phyloP scores from a whole-genome alignment of 2,329 filamentous ascomycete genomes.

The Intubia oerlemansii region DNA sequence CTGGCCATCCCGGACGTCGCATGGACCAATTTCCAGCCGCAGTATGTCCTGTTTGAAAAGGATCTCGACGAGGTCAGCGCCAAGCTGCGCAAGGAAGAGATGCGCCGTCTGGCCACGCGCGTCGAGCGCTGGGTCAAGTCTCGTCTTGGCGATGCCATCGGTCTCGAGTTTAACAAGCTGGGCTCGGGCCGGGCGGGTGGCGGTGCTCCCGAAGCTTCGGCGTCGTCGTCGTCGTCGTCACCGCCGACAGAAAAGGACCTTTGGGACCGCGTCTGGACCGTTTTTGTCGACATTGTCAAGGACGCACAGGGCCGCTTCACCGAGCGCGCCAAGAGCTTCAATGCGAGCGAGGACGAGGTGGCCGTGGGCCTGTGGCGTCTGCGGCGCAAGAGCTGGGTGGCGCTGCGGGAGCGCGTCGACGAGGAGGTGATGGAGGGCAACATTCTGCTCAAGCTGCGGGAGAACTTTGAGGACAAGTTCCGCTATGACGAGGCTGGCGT shows the following conservation, averaged over 20 bases:
- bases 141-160: constrained; percentile 67
- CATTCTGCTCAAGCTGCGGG: constrained; percentile 77
- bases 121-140: constrained; percentile 89
- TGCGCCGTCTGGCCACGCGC: constrained; percentile 74
- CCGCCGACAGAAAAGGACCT: constrained; percentile 59
- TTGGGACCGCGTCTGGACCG: constrained; percentile 87
- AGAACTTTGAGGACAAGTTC: constrained; percentile 99
- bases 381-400: constrained; percentile 84
- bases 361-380: constrained; percentile 84
- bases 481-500: constrained; percentile 90
- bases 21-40: constrained; percentile 76
- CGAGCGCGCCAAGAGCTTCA: constrained; percentile 78
- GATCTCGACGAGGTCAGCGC: constrained; percentile 78
- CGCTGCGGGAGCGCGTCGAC: constrained; percentile 73
- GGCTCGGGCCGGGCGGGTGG: constrained; percentile 70
- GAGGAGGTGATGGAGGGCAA: constrained; percentile 98
- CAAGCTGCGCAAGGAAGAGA: constrained; percentile 78
- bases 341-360: constrained; percentile 78
- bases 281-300: constrained; percentile 62
- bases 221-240: constrained; percentile 34
- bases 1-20: constrained; percentile 57
- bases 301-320: constrained; percentile 75
- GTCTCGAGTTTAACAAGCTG: constrained; percentile 88
- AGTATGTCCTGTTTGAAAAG: constrained; percentile 63
- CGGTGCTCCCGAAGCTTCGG: constrained; percentile 49